Base-by-base conservation (phyloP, 2,329 filamentous ascomycete genomes). In the Chrysoporthe cubensis region DNA sequence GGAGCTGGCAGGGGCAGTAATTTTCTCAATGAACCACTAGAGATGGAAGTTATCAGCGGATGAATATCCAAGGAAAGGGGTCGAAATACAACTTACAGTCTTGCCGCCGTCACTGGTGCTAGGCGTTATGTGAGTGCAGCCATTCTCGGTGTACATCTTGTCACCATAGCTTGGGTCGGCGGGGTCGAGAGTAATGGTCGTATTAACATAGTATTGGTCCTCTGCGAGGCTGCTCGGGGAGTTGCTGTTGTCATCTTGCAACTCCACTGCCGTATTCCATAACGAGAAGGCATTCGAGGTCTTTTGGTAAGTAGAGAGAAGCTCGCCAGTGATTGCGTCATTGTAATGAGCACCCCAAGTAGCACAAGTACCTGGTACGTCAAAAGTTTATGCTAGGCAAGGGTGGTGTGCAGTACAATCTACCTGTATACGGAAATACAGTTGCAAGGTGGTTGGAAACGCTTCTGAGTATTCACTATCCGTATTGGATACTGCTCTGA, bases 231-330 rank as follows among this genome's bases (percentile, higher is more conserved):
- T 62, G 40, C 40, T 71, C 34, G 67, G 63, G 16, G 62, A 62
- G n/a, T 40, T 48, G 21, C 65, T 67, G 16, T 59, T 56, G 42
- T 62, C 6, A 32, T 66, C 65, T 40, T 71, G 59, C 21, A 62
- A 50, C 65, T 71, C 69, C 16, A 71, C 58, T 7, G 69, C 67
- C n/a, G 69, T 73, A 50, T 71, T 71, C 71, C 72, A 74, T 64
- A 71, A 66, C 13, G 57, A 62, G 70, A 74, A 72, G n/a, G 71
- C 69, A n/a, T 70, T 70, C 5, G 72, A 74, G 7, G 57, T 72
- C 62, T 74, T 71, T 37, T 70, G 56, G 65, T 71, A 74, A 21
- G 60, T 71, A 37, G 72, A 69, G 11, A 74, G 65, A 8, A 72
- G 50, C 6, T 60, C 57, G 16, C 72, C 72, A 7, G 72, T 73